Evolutionary conservation across 2,329 filamentous ascomycete genomes (phyloP), one percentile per base, ranked within the genome.

Genomic region (Penicillium sp.): DNA sequence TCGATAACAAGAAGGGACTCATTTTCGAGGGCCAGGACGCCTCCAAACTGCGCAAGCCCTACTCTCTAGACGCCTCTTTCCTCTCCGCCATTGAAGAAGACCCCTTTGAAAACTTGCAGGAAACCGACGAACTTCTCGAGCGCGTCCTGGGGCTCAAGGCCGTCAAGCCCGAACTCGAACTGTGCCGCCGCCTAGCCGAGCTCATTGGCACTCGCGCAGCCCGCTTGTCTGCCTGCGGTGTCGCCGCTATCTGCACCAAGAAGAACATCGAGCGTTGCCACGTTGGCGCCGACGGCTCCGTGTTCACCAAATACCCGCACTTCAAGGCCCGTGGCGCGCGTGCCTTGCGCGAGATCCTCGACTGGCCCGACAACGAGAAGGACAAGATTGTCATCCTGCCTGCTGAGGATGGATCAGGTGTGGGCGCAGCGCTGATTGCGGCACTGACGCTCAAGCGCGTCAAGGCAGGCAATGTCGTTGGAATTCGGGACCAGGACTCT

Each of bases 271-370:
- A 88, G 68, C 82, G 83, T 38, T 96, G 90, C 79, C 94, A 97
- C 74, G 94, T 99, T 43, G 94, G 94, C 66, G 94, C 94, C 52
- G 94, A 99, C 70, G 94, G 94, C 38, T 96, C 90, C 18, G 93
- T 99, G 55, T 99, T 99, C 80, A 97, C 96, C 82, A 97, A 97
- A 74, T 99, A 99, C 77, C 94, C 94, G 12, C 89, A 96, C 77
- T 99, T 99, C 84, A 97, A 97, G 81, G 84, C 86, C 57, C 88
- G 94, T 55, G 92, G 93, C 56, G 93, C 94, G 14, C 82, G 87
- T 72, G 94, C 94, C 26, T 83, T 99, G 53, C 86, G 90, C 55
- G 94, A 99, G 80, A 97, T 99, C 63, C 84, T 99, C 38, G 93
- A 96, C 79, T 97, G 93, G 92, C 85, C 89, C 2, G 84, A 82